Conservation (phyloP, 768 basidiomycete genomes). For the Pulveroboletus sp. region DNA sequence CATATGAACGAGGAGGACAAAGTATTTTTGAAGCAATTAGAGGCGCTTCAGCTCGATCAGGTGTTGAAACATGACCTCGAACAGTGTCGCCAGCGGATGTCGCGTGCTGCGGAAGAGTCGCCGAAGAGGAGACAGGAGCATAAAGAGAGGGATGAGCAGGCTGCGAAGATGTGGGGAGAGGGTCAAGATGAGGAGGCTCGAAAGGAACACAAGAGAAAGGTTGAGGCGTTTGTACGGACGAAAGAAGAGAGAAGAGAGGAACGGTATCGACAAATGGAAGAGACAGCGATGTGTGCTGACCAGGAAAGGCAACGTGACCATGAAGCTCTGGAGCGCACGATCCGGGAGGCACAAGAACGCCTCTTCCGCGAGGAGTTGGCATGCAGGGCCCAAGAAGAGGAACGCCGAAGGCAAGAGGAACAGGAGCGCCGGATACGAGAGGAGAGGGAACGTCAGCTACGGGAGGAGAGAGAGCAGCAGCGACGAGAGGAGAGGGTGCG, state of each 20-base stretch:
- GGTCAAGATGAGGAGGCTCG: slow-evolving; percentile 9
- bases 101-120: slow-evolving; percentile 19
- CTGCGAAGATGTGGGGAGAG: slow-evolving; percentile 14
- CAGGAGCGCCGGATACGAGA: slow-evolving; percentile 7
- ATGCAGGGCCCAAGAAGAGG: slow-evolving; percentile 13
- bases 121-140: slow-evolving; percentile 14
- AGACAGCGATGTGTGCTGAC: slow-evolving; percentile 13
- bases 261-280: slow-evolving; percentile 8
- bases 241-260: slow-evolving; percentile 5
- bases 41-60: slow-evolving; percentile 13
- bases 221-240: slow-evolving; percentile 17
- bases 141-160: slow-evolving; percentile 17
- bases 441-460: slow-evolving; percentile 10
- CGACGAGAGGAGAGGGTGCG: slow-evolving; percentile 11
- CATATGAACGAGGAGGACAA: slow-evolving; percentile 18
- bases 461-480: neutral
- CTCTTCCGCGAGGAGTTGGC: slow-evolving; percentile 4
- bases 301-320: slow-evolving; percentile 15
- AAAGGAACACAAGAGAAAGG: slow-evolving; percentile 15
- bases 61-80: slow-evolving; percentile 12
- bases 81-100: slow-evolving; percentile 16
- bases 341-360: slow-evolving; percentile 21
- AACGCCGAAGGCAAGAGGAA: slow-evolving; percentile 8
- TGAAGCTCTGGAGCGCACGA: slow-evolving; percentile 19
- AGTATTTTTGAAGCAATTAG: slow-evolving; percentile 25